Conservation (phyloP, 2,329 filamentous ascomycete genomes). For the Mycosphaerelloides madeirae region DNA sequence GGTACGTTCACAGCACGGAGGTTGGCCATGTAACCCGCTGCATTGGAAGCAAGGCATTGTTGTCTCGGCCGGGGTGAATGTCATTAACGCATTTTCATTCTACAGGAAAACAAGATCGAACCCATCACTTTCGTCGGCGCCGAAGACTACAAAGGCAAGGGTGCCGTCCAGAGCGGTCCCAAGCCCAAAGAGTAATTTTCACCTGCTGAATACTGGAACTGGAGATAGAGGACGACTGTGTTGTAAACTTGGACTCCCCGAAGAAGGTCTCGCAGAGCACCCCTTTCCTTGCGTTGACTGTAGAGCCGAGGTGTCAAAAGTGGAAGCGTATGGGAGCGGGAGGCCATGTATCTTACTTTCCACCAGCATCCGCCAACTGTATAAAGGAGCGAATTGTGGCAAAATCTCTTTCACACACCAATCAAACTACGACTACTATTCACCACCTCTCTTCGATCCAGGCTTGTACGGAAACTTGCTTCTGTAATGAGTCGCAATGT, state of each 20-base stretch:
- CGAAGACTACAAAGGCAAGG: conserved; percentile 71
- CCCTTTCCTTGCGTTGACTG: conserved; percentile 22
- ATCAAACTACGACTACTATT: background rate
- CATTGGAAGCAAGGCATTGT: too few relatives aligned
- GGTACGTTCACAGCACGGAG: conserved; percentile 52
- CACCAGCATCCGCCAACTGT: conserved; percentile 16
- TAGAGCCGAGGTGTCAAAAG: conserved; percentile 16
- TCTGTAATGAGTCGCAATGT: conserved; percentile 41
- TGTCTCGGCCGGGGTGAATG: too few relatives aligned
- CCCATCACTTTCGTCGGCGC: conserved; percentile 80
- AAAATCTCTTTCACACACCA: background rate
- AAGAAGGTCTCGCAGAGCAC: conserved; percentile 12
- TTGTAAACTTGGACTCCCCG: conserved; percentile 15
- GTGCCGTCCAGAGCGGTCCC: conserved; percentile 60
- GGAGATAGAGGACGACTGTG: conserved; percentile 11
- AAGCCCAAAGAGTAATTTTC: conserved; percentile 22
- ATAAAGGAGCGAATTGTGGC: conserved; percentile 19
- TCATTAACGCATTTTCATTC: conserved; percentile 7
- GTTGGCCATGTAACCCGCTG: too few relatives aligned
- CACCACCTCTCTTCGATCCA: conserved; percentile 9
- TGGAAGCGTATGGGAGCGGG: conserved; percentile 8
- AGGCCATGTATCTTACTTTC: conserved; percentile 12
- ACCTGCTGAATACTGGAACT: background rate
- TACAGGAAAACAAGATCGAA: conserved; percentile 75
- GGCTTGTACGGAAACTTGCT: conserved; percentile 37